Percentiles rank a stretch among this genome's conserved stretches.
Evolutionary conservation across 202 grass and related monocot species (phyloP).

Genomic region (Musa balbisiana): DNA sequence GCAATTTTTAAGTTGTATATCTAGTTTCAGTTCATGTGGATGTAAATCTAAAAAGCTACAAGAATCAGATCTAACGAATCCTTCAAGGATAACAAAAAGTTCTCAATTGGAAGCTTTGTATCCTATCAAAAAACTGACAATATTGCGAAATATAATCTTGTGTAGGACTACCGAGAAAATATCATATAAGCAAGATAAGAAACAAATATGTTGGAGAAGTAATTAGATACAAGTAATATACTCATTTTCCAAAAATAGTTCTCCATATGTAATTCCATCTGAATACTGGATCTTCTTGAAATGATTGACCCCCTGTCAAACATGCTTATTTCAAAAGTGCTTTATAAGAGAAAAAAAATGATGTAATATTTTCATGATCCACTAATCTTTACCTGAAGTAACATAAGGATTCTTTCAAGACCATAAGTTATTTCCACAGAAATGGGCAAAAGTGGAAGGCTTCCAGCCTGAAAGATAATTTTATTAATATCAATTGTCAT

Average conservation of each 20-base stretch:
- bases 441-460: constrained; percentile 76
- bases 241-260: constrained; percentile 96
- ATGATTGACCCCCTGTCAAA: constrained; percentile 86
- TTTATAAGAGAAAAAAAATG: not conserved
- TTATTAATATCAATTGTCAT: not conserved
- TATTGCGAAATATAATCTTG: not conserved
- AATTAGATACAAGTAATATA: constrained; percentile 36
- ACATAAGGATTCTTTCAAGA: constrained; percentile 96
- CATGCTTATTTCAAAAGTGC: constrained; percentile 30
- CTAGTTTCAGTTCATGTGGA: too few relatives aligned
- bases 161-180: not conserved
- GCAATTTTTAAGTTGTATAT: too few relatives aligned
- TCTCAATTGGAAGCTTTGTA: too few relatives aligned
- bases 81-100: too few relatives aligned
- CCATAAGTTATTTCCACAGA: constrained; percentile 98
- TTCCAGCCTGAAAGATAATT: constrained; percentile 56
- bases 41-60: too few relatives aligned
- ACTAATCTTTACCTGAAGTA: constrained; percentile 61
- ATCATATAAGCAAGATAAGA: not conserved
- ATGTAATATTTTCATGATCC: constrained; percentile 6
- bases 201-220: constrained; percentile 4
- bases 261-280: constrained; percentile 85
- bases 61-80: too few relatives aligned
- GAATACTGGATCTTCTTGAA: constrained; percentile 94
- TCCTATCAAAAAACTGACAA: too few relatives aligned